These are phyloP conservation scores for Candolleomyces aberdarensis DNA, from an alignment of 768 basidiomycete species.

Conservation along the genomic window DNA sequence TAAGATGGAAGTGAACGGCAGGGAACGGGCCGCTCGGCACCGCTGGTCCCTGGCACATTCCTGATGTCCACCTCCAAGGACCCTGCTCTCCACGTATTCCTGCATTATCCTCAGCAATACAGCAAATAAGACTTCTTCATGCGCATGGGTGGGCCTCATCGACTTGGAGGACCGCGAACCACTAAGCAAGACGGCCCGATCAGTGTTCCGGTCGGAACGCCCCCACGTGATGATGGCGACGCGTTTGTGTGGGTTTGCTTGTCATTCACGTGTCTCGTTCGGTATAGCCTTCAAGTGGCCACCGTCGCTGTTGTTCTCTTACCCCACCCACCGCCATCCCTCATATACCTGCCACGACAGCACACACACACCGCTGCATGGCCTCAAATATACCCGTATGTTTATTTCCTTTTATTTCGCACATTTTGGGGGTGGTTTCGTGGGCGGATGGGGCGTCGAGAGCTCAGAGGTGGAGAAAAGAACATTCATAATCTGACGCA, in stretches of 20 bases:
- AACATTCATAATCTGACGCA: neutral
- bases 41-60: no score
- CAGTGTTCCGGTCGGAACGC: slow-evolving; percentile 5
- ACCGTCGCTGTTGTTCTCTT: slow-evolving; percentile 19
- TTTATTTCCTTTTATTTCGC: neutral
- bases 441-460: no score
- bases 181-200: neutral
- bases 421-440: no score
- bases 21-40: no score
- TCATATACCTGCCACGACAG: slow-evolving; percentile 13
- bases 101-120: neutral
- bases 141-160: neutral
- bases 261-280: slow-evolving; percentile 41
- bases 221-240: slow-evolving; percentile 34
- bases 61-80: no score
- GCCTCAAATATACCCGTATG: slow-evolving; percentile 48
- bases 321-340: slow-evolving; percentile 22
- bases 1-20: no score
- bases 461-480: no score
- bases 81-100: neutral
- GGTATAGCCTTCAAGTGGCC: slow-evolving; percentile 25
- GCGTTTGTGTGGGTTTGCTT: slow-evolving; percentile 27
- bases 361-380: slow-evolving; percentile 29
- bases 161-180: neutral
- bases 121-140: neutral